Evolutionary conservation across 208 protist species (phyloP), one percentile per base, ranked within the genome.

Genomic region (Vickermania spadyakhi): DNA sequence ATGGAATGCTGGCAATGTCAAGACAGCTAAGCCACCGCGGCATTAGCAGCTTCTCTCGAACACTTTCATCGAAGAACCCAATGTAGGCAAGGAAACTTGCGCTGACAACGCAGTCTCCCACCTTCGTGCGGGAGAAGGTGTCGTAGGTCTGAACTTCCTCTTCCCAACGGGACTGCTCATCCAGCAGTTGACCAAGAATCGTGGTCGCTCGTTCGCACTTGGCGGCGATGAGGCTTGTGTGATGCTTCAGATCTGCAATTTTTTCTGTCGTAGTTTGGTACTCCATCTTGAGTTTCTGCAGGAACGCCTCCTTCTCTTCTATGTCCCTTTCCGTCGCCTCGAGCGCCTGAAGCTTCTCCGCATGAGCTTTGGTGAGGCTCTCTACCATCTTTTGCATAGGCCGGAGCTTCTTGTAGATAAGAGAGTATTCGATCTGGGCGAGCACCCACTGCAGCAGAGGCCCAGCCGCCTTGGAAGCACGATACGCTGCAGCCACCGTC

Each of bases 41-140:
- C 23, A 98, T 60, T 0, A 98, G 62, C 29, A 95, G 67, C 23
- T 73, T 69, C 56, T 91, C 75, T 42, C 92, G 71, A n/a, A 89
- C 84, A 54, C 81, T 74, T 75, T 99, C 93, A 64, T 99, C 97
- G 81, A 99, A 99, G 77, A 93, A 99, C 64, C 98, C 98, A 72
- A 89, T 91, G 78, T 99, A 99, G 3, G 97, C 79, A 13, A 99
- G 69, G 71, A 99, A 99, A 2, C 96, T 98, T 0, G 93, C 85
- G 27, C 86, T 74, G 18, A 99, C 22, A 30, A 99, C 59, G 28
- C 90, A 94, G 78, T 99, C 96, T 36, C 98, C 98, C 26, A 98
- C 58, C 21, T 98, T 78, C 3, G 92, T 98, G 28, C 70, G 58
- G 45, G 96, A 95, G 64, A 97, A 77, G 14, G 61, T 62, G 55